phyloP scores from a whole-genome alignment of 345 rosid species.

The Brassica carinata region DNA sequence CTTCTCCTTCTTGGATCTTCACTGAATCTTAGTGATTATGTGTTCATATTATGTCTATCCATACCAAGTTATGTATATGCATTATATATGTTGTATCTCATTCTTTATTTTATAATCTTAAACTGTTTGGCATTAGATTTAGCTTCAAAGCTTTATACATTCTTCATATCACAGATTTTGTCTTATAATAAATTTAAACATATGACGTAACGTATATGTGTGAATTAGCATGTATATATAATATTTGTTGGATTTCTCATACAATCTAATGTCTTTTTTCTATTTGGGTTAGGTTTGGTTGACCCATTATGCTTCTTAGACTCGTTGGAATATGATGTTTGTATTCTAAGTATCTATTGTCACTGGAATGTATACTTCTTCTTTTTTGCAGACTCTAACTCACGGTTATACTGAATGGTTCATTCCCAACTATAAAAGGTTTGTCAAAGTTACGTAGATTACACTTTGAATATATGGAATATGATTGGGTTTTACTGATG shows the following conservation, averaged over 20 bases:
- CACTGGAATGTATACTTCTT: neutral
- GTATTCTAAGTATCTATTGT: neutral
- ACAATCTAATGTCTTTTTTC: neutral
- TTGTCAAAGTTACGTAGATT: slow-evolving; percentile 7
- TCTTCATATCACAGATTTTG: neutral
- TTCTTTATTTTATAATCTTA: neutral
- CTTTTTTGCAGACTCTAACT: slow-evolving; percentile 14
- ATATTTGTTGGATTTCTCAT: neutral
- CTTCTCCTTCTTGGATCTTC: slow-evolving; percentile 35
- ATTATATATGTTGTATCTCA: neutral
- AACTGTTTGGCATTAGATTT: neutral
- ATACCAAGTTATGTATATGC: neutral
- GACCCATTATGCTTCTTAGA: slow-evolving; percentile 6
- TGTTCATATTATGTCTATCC: neutral
- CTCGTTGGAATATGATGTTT: neutral
- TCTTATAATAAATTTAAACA: neutral
- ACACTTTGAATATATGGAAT: neutral
- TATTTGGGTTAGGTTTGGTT: neutral
- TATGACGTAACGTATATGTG: neutral
- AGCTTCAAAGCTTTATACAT: neutral
- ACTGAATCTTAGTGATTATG: neutral
- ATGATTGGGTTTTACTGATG: neutral
- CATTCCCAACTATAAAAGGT: slow-evolving; percentile 5
- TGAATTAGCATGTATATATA: neutral
- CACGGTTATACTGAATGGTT: neutral